Evolutionary conservation across 2,329 filamentous ascomycete genomes (phyloP).

Genomic region (Cladophialophora psammophila): DNA sequence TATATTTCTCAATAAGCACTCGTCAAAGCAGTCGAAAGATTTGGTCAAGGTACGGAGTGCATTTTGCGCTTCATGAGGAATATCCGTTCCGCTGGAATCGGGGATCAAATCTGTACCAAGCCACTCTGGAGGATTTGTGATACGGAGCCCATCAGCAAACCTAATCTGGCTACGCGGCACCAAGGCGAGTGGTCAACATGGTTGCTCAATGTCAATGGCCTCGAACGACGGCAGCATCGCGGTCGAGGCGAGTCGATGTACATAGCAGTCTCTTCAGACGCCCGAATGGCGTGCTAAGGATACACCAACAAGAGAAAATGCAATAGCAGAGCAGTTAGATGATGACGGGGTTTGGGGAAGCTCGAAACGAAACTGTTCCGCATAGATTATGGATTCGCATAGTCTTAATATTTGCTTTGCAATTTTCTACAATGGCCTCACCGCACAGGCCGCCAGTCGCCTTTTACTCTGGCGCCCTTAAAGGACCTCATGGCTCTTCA

Average conservation of each 20-base stretch:
- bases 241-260: neutral
- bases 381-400: neutral
- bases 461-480: neutral
- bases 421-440: neutral
- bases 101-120: neutral
- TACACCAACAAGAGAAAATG: neutral
- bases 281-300: neutral
- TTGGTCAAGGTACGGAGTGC: neutral
- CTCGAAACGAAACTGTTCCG: neutral
- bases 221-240: neutral
- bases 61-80: neutral
- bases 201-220: neutral
- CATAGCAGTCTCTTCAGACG: neutral
- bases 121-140: neutral
- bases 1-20: neutral
- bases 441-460: neutral
- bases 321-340: neutral
- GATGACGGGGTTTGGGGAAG: neutral
- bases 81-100: neutral
- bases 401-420: neutral
- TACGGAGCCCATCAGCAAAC: neutral
- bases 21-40: neutral
- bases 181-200: neutral
- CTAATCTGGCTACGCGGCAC: neutral
- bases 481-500: neutral